Conservation (phyloP, 1,139 yeast species). For the Saccharomyces hybrid region DNA sequence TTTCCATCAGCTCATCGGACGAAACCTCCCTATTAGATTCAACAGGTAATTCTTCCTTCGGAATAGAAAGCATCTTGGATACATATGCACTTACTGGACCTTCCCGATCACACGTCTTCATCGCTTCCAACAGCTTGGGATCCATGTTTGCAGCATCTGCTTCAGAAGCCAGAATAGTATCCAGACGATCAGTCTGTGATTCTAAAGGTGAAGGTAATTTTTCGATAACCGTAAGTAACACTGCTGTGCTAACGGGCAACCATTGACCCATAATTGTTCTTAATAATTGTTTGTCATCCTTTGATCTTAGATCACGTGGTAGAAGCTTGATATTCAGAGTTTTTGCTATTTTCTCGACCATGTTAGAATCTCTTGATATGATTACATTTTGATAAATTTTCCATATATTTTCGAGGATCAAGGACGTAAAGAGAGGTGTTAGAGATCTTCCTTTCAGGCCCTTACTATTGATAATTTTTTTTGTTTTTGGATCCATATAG, state of each 20-base stretch:
- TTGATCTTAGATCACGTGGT: slow-evolving; percentile 74
- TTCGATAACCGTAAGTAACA: slow-evolving; percentile 76
- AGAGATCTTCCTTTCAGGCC: slow-evolving; percentile 43
- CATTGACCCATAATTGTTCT: slow-evolving; percentile 81
- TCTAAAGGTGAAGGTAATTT: slow-evolving; percentile 72
- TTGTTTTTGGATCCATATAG: slow-evolving; percentile 81
- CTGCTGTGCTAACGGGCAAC: slow-evolving; percentile 86
- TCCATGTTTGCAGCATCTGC: slow-evolving; percentile 50
- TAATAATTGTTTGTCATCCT: slow-evolving; percentile 60
- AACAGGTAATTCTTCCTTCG: slow-evolving; percentile 66
- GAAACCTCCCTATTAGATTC: slow-evolving; percentile 19
- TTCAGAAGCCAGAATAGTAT: slow-evolving; percentile 52
- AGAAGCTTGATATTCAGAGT: slow-evolving; percentile 61
- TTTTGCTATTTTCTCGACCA: slow-evolving; percentile 63
- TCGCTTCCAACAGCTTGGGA: slow-evolving; percentile 43
- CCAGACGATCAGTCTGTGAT: slow-evolving; percentile 69
- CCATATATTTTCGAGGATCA: slow-evolving; percentile 89
- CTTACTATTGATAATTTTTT: slow-evolving; percentile 61
- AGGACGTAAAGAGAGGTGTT: slow-evolving; percentile 79
- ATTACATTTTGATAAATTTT: slow-evolving; percentile 71
- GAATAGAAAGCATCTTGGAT: slow-evolving; percentile 81
- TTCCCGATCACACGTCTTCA: slow-evolving; percentile 54
- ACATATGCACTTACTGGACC: slow-evolving; percentile 75
- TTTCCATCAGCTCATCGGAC: slow-evolving; percentile 56
- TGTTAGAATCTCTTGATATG: slow-evolving; percentile 59